Evolutionary conservation across 352 stramenopile species (phyloP), one percentile per base, ranked within the genome.

Genomic region (Pythium periplocum): DNA sequence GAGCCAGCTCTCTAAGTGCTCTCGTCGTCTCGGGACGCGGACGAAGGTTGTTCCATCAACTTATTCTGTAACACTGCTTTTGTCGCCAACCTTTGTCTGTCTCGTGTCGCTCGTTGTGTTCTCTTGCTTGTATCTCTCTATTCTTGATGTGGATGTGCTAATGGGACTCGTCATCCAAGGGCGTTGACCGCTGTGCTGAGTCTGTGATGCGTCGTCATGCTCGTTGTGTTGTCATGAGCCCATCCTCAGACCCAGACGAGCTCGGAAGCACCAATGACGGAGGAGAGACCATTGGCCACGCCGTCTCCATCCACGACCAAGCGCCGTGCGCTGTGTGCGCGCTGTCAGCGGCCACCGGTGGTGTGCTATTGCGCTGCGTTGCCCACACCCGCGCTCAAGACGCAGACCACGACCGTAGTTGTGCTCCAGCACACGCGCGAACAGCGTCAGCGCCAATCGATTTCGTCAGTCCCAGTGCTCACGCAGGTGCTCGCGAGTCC

Each of bases 381-480:
- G 32, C 79, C 79, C 0, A 5, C 53, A 2, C 32, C 38, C 37
- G 45, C 41, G 11, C 46, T 88, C 17, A 11, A 5, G 0, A 73
- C 73, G 4, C 33, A 17, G 4, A 47, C 12, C 10, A 79, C 77
- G 43, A 73, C 70, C 33, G 75, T 90, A 33, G 47, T 88, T 43
- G 64, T 90, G 34, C 55, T 90, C 35, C 79, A 90, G 67, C 75
- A 88, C 39, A 39, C 53, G 48, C 71, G 82, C 45, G 79, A 90
- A 55, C 75, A 75, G 52, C 61, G 56, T 31, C 71, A 71, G 38
- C 75, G 79, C 4, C 68, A 67, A 9, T 69, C 77, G 2, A 84
- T 90, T 59, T 87, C 75, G 38, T 88, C 79, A 3, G 75, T 90
- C 17, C 77, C 79, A 3, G 66, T 90, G 39, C 57, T 90, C 45